Base-by-base conservation (phyloP, 2,329 filamentous ascomycete genomes). In the Calonectria crousiana region DNA sequence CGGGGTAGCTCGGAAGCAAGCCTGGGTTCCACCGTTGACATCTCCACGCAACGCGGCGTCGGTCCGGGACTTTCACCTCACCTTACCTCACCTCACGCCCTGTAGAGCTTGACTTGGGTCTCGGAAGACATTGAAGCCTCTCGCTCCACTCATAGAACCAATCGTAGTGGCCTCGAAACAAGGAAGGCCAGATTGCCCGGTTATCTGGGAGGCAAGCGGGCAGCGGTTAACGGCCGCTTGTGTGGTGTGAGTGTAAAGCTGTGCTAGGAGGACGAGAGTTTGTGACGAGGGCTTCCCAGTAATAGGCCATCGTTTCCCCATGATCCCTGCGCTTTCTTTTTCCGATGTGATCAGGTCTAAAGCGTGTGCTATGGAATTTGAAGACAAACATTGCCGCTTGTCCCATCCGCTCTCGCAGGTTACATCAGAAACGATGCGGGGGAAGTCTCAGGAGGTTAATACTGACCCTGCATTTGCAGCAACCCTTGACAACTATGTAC, bases 121-220 rank as follows among this genome's bases (percentile, higher is more conserved):
- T 26, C 72, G 76, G 74, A 36, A 66, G 53, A 28, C 69, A 71
- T 69, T 53, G 47, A 28, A 30, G 23, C 38, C 41, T 70, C 51
- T 72, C 72, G 72, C 58, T 44, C 74, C 70, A 73, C 72, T 77
- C 52, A 69, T 49, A 69, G 58, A 36, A 51, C 53, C 60, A 18
- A 13, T 23, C 49, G 13, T 67, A 52, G 49, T 20, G 8, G 36
- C 18, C 16, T 51, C 44, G 32, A n/a, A 67, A 2, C 38, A 51
- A 18, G 30, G 58, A 30, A 47, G 30, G 66, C 32, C 34, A 23
- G 64, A 47, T 60, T 49, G 51, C 38, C 71, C 28, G 53, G 65
- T 49, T 67, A 60, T 53, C 52, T 68, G 28, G 28, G 56, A 58
- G 30, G 30, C 52, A 6, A 53, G 58, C 70, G 56, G 65, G 56